Conservation (phyloP, 2,329 filamentous ascomycete genomes). For the Cercospora zeae-maydis region DNA sequence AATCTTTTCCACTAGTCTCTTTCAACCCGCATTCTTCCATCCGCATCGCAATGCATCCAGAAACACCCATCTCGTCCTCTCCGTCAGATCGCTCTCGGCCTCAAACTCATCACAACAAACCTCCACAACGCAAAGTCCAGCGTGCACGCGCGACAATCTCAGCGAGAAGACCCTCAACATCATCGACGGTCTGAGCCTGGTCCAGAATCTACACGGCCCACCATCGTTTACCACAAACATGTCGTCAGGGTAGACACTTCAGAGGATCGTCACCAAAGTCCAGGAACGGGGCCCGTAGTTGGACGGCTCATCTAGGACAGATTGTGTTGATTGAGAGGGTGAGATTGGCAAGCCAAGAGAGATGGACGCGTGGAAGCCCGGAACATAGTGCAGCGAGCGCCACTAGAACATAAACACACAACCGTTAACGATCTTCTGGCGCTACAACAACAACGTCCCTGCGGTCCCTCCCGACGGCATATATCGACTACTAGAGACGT, state of each 20-base stretch:
- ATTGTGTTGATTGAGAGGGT: not conserved
- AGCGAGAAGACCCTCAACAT: not conserved
- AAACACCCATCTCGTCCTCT: not conserved
- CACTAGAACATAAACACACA: too few species aligned
- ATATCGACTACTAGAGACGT: too few species aligned
- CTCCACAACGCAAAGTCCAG: not conserved
- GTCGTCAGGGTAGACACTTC: not conserved
- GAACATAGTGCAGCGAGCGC: not conserved
- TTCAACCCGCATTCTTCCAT: not conserved
- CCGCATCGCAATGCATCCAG: not conserved
- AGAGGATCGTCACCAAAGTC: not conserved
- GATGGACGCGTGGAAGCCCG: not conserved
- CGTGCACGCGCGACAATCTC: not conserved
- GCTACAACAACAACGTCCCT: too few species aligned
- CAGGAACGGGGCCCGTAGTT: not conserved
- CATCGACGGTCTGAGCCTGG: not conserved
- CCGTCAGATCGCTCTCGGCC: not conserved
- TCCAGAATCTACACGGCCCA: not conserved
- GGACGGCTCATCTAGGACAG: not conserved
- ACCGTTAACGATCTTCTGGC: too few species aligned
- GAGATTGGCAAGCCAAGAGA: not conserved
- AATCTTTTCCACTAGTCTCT: not conserved
- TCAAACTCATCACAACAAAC: not conserved
- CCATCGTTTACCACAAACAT: slow-evolving; percentile 1
- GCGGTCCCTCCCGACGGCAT: too few species aligned